These are phyloP conservation scores for Botrytis galanthina DNA, from an alignment of 2,329 filamentous ascomycete genomes.

Conservation along the genomic window DNA sequence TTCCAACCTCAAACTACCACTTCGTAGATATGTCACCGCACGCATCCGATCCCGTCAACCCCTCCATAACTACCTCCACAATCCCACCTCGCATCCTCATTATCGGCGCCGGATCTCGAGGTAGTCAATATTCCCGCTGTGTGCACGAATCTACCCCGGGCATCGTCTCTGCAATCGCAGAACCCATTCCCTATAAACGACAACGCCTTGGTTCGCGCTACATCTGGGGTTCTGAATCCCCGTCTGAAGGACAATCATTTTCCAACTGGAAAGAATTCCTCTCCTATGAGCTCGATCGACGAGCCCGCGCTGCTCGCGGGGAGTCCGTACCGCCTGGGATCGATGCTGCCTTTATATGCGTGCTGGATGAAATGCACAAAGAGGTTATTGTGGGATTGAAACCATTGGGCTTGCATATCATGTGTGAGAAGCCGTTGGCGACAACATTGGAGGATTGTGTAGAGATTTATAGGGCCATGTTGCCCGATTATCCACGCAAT, in stretches of 20 bases:
- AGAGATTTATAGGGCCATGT: constrained; percentile 63
- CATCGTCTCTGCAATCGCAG: constrained; percentile 73
- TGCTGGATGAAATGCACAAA: constrained; percentile 84
- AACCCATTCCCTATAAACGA: constrained; percentile 77
- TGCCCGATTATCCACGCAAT: constrained; percentile 39
- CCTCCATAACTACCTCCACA: constrained; percentile 25
- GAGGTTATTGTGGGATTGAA: constrained; percentile 75
- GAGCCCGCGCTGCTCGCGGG: constrained; percentile 51
- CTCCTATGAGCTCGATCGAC: constrained; percentile 64
- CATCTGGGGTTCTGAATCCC: constrained; percentile 61
- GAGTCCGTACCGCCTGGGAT: constrained; percentile 45
- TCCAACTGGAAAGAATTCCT: constrained; percentile 72
- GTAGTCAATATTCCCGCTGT: constrained; percentile 69
- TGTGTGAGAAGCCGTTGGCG: constrained; percentile 93
- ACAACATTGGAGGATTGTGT: constrained; percentile 77
- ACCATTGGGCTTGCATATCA: constrained; percentile 71
- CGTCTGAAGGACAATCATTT: constrained; percentile 66
- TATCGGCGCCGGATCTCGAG: constrained; percentile 79
- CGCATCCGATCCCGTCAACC: constrained; percentile 26
- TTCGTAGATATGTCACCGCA: constrained; percentile 34
- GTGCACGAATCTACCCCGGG: constrained; percentile 64
- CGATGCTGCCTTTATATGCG: constrained; percentile 65
- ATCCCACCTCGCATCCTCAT: constrained; percentile 67
- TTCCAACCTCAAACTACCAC: neutral
- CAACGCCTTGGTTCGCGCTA: constrained; percentile 65